These are phyloP conservation scores for Mycena albidolilacea DNA, from an alignment of 768 basidiomycete species.

Conservation along the genomic window DNA sequence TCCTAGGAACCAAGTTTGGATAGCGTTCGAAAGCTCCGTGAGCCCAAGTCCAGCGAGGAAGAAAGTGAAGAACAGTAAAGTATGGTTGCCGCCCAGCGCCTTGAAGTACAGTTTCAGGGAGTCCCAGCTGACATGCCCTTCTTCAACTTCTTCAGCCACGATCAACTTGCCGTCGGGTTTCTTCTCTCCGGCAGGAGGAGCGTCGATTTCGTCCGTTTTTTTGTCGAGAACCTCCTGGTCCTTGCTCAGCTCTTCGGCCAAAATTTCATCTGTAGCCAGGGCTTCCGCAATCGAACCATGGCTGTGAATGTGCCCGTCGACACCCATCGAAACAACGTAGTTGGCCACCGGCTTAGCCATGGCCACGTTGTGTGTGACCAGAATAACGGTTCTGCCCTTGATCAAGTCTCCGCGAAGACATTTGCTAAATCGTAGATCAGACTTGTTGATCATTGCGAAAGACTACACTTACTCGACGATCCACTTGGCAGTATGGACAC, in stretches of 20 bases:
- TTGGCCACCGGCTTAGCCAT: conserved; percentile 59
- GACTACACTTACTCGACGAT: conserved; percentile 55
- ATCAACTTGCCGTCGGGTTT: conserved; percentile 72
- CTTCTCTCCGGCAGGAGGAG: conserved; percentile 39
- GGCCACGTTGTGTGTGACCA: conserved; percentile 66
- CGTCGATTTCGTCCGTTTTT: conserved; percentile 38
- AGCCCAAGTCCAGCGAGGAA: conserved; percentile 36
- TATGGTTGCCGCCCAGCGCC: conserved; percentile 42
- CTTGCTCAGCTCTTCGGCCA: conserved; percentile 62
- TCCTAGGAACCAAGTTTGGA: conserved; percentile 46
- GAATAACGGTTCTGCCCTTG: conserved; percentile 60
- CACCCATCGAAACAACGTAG: conserved; percentile 62
- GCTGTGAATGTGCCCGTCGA: conserved; percentile 59
- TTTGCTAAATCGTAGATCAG: conserved; percentile 44
- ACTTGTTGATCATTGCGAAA: neutral
- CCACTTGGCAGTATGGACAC: conserved; percentile 66
- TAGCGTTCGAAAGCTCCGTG: conserved; percentile 31
- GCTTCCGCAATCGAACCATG: conserved; percentile 62
- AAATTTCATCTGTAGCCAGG: conserved; percentile 52
- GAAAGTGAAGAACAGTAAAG: conserved; percentile 41
- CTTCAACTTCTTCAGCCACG: conserved; percentile 73
- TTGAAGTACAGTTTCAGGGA: conserved; percentile 46
- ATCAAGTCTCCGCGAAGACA: conserved; percentile 61
- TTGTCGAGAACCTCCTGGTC: conserved; percentile 53
- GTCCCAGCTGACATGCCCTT: conserved; percentile 70